phyloP scores from a whole-genome alignment of 148 eudicot genomes.

The Amaranthus cruentus region DNA sequence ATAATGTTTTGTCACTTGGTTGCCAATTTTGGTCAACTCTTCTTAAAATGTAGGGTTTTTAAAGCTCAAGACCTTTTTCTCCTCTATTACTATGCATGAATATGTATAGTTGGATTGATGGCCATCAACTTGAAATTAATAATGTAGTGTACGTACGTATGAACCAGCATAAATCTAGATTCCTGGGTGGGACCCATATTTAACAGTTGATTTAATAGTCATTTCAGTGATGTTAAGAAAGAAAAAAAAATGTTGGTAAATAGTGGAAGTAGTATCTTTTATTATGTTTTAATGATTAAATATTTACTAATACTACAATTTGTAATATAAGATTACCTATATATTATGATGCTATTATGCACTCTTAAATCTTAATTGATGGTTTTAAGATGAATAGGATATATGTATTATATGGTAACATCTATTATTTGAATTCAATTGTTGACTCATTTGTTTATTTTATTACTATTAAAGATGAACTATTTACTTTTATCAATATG shows the following conservation, averaged over 20 bases:
- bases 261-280: no score
- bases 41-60: not conserved
- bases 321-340: no score
- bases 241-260: not conserved
- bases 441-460: no score
- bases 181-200: not conserved
- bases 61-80: slow-evolving; percentile 17
- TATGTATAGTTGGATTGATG: not conserved
- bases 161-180: not conserved
- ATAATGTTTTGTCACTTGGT: not conserved
- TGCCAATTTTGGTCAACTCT: slow-evolving; percentile 16
- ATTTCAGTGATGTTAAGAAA: not conserved
- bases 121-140: slow-evolving; percentile 1
- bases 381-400: no score
- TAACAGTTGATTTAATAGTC: not conserved
- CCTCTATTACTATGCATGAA: not conserved
- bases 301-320: no score
- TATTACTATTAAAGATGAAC: no score
- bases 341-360: no score
- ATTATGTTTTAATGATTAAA: no score
- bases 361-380: no score
- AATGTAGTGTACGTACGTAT: not conserved
- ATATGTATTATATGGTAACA: no score
- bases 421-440: no score
- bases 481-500: no score